These are phyloP conservation scores for Oxytropis ochrocephala DNA, from an alignment of 306 rosid species.

Conservation along the genomic window DNA sequence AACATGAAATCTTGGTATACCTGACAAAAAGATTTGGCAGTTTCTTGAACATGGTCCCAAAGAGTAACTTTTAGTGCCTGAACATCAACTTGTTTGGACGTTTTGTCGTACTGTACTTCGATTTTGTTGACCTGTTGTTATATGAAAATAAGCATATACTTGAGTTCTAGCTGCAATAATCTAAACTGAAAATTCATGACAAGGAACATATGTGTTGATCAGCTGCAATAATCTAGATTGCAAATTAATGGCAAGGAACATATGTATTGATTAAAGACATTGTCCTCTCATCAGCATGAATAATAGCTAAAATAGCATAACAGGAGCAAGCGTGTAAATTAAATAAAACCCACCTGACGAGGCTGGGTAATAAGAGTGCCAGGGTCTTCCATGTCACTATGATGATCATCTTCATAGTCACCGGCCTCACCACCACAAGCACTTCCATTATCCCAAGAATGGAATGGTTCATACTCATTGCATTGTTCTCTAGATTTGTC, in stretches of 20 bases:
- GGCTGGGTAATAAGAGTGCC: conserved; percentile 75
- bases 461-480: conserved; percentile 41
- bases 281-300: background rate
- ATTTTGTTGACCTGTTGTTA: conserved; percentile 81
- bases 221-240: background rate
- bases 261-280: background rate
- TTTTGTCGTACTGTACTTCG: conserved; percentile 89
- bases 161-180: conserved; percentile 11
- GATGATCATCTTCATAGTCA: conserved; percentile 44
- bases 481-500: conserved; percentile 49
- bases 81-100: conserved; percentile 92
- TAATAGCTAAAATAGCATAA: background rate
- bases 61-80: conserved; percentile 74
- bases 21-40: conserved; percentile 37
- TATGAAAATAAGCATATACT: conserved; percentile 23
- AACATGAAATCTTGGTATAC: conserved; percentile 36
- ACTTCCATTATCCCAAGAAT: conserved; percentile 62
- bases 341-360: conserved; percentile 67
- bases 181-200: too few species aligned
- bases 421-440: conserved; percentile 50
- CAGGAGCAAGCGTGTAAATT: background rate
- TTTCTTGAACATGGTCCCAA: conserved; percentile 71
- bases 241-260: background rate
- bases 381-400: conserved; percentile 63
- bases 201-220: too few species aligned